These are phyloP conservation scores for Hylodesmum podocarpum DNA, from an alignment of 306 rosid species.

Conservation along the genomic window DNA sequence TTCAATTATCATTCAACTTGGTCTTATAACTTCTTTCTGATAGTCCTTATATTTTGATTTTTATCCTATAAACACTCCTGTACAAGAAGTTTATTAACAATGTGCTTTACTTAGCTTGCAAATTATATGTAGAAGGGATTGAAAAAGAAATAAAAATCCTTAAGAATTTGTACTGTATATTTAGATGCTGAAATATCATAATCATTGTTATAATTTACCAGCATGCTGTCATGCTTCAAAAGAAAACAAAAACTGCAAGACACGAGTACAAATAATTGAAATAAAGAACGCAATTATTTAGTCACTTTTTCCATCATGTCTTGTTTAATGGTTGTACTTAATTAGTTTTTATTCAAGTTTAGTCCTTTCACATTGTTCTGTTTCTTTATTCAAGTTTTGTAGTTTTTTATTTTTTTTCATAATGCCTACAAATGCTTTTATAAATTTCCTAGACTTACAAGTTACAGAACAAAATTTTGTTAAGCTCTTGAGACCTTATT, in stretches of 20 bases:
- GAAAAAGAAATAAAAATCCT: no score
- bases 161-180: no score
- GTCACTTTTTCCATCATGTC: not conserved
- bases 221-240: not conserved
- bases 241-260: not conserved
- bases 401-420: not conserved
- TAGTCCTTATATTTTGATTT: no score
- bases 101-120: no score
- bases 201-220: not conserved
- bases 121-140: no score
- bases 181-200: no score
- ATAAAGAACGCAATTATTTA: not conserved
- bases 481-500: no score
- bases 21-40: no score
- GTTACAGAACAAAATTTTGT: not conserved
- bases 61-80: not conserved
- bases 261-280: conserved; percentile 1
- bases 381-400: not conserved
- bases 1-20: no score
- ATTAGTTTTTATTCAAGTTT: not conserved
- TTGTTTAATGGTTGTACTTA: not conserved
- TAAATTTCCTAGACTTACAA: not conserved
- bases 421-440: not conserved
- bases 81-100: not conserved
- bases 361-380: not conserved